Base-by-base conservation (phyloP, 2,329 filamentous ascomycete genomes). In the Colletotrichum lupini region DNA sequence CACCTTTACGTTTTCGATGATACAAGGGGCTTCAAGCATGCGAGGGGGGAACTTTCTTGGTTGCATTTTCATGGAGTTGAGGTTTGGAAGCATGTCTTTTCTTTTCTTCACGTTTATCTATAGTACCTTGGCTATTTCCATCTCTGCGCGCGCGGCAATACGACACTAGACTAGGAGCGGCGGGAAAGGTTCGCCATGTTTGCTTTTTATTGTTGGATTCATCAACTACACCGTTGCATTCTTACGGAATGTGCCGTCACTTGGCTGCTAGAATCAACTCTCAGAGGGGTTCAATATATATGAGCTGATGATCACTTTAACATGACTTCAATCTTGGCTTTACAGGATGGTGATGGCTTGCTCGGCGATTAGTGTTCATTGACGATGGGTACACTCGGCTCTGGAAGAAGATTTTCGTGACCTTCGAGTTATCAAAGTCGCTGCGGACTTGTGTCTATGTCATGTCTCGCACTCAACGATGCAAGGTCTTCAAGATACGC, bases 11-110 rank as follows among this genome's bases (percentile, higher is more conserved):
- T 57, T 22, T 19, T 65, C 46, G 30, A 35, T 52, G 32, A 37
- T 26, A 11, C 46, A 52, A 7, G 24, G 35, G 49, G 52, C 52
- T 65, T 65, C 53, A 37, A 46, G 62, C 62, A 57, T 65, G 37
- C 52, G 16, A 8, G 35, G 19, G 35, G 19, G 62, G 16, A 28
- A 24, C 26, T 12, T 42, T 42, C 3, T 5, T 42, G 26, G 19
- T 65, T 65, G 62, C 62, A 65, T 65, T 65, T 65, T 42, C 52
- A 57, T 30, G 62, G 62, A 65, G 62, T 65, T 57, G 49, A 35
- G 61, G 8, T 55, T 9, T 16, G 61, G 61, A n/a, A 49, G 35
- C 61, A 24, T 16, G n/a, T 28, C 32, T 16, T 55, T 55, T 55
- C 5, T 16, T 8, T 9, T 35, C n/a, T 35, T n/a, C 30, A 28